Evolutionary conservation across 225 moss, liverwort and hornwort species (phyloP).

Genomic region (Marchantia polymorpha): DNA sequence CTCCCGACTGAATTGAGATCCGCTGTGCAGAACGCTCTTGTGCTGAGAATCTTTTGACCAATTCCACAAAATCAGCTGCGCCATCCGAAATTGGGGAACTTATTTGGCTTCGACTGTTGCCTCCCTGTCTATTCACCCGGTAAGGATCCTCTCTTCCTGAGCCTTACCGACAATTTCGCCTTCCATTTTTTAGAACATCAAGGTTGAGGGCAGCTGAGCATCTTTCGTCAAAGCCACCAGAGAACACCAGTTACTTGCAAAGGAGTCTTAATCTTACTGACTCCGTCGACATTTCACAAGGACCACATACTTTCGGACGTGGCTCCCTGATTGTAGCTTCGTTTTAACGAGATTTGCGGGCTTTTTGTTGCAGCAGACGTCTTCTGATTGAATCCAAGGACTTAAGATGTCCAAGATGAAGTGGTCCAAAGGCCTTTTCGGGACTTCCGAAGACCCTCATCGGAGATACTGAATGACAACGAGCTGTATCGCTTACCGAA

Average conservation of each 20-base stretch:
- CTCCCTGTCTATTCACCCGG: background rate
- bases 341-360: conserved; percentile 24
- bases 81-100: background rate
- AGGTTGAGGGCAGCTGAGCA: background rate
- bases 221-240: no score
- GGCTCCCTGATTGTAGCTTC: background rate
- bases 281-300: background rate
- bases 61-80: background rate
- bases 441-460: conserved; percentile 32
- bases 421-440: conserved; percentile 48
- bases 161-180: background rate
- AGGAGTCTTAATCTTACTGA: background rate
- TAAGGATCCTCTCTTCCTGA: background rate
- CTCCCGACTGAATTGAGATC: background rate
- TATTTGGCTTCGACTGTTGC: background rate
- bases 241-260: background rate
- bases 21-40: background rate
- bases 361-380: conserved; percentile 30
- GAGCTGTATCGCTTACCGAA: conserved; percentile 37
- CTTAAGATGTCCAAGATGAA: conserved; percentile 46
- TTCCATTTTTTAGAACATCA: background rate
- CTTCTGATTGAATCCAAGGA: background rate
- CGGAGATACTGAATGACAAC: conserved; percentile 8
- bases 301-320: background rate
- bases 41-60: background rate